Percentiles rank a stretch among this genome's conserved stretches.
Conservation (phyloP, 306 rosid species). For the Vigna hirtella region DNA sequence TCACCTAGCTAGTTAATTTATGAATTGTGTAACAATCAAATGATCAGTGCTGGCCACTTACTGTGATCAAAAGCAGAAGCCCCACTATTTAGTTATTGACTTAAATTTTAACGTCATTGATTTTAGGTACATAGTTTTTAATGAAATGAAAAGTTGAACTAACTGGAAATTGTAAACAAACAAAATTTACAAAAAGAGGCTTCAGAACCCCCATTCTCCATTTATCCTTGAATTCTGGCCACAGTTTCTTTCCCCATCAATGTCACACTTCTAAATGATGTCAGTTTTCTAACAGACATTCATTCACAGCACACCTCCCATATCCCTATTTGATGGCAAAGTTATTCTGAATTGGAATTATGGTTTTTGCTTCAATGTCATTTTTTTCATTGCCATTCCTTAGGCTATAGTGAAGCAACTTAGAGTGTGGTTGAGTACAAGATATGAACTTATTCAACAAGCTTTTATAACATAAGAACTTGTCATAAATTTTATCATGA, state of each 20-base stretch:
- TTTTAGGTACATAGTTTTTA: neutral
- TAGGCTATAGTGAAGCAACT: neutral
- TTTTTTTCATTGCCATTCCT: neutral
- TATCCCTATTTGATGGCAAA: neutral
- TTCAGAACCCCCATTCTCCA: neutral
- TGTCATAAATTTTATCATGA: neutral
- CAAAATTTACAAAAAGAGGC: neutral
- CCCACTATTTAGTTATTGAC: constrained; percentile 4
- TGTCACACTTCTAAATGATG: neutral
- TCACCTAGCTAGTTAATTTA: neutral
- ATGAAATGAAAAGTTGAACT: constrained; percentile 22
- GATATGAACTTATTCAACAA: neutral
- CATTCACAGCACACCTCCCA: neutral
- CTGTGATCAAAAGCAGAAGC: constrained; percentile 1
- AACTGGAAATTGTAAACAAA: neutral
- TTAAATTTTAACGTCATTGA: neutral
- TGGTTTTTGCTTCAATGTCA: neutral
- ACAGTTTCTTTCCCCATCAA: neutral
- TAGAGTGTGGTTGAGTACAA: neutral
- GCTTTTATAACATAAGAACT: neutral
- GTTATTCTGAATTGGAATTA: neutral
- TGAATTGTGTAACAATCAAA: neutral
- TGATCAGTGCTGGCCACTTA: neutral
- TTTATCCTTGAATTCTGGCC: neutral
- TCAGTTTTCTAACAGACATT: neutral